Percentiles rank a stretch among this genome's conserved stretches.
Conservation (phyloP, 2,329 filamentous ascomycete species). For the Penicillium sp. region DNA sequence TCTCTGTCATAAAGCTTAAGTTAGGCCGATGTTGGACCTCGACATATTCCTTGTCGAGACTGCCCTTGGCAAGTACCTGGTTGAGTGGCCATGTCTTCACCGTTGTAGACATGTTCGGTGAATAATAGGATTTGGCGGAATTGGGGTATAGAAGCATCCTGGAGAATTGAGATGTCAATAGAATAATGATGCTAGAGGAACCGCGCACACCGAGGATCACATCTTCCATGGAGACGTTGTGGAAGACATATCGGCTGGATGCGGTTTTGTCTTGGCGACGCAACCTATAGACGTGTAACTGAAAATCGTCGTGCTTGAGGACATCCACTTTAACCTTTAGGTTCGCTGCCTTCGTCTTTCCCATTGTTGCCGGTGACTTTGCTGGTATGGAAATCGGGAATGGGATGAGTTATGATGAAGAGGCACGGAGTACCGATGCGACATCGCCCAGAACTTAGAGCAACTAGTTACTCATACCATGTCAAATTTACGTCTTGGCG, state of each 20-base stretch:
- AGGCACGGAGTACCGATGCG: background rate
- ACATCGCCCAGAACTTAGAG: background rate
- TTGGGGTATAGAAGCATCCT: background rate
- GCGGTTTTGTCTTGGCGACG: background rate
- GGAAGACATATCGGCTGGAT: background rate
- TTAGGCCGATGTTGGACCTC: background rate
- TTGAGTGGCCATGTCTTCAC: background rate
- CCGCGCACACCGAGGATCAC: background rate
- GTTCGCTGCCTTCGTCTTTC: background rate
- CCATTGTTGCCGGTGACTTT: background rate
- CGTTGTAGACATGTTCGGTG: background rate
- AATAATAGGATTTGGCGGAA: background rate
- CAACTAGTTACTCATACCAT: background rate
- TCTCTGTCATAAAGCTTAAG: background rate
- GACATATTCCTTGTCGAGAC: background rate
- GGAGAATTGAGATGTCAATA: background rate
- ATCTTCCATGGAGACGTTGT: background rate
- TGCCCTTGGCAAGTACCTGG: background rate
- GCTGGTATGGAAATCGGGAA: background rate
- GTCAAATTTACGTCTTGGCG: constrained; percentile 1
- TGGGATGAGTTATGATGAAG: background rate
- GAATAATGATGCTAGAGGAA: background rate
- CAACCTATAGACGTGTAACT: background rate
- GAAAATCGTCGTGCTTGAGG: background rate
- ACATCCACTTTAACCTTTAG: background rate